Evolutionary conservation across 768 basidiomycete species (phyloP), one percentile per base, ranked within the genome.

Genomic region (Lactarius vividus): DNA sequence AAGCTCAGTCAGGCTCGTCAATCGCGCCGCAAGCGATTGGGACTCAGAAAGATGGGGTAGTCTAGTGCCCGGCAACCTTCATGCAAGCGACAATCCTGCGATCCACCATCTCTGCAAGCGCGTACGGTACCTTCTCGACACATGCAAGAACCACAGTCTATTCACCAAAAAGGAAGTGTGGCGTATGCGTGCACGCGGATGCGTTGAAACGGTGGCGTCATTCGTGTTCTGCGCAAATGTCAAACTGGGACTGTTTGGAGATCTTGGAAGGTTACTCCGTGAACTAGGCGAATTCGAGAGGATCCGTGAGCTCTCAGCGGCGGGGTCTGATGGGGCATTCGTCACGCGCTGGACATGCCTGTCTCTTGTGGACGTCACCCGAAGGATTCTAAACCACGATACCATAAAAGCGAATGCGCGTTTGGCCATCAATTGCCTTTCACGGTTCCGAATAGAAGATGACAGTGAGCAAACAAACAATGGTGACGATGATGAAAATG

Each of bases 261-360:
- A 67, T 18, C 7, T 44, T 8, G 9, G 28, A 28, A 62, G 54
- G 28, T 28, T 40, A 1, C 66, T 67, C 15, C 8, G 23, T 7
- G 57, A 55, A n/a, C 31, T 62, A 13, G 60, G 60, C 31, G 35
- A 18, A 23, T 26, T 35, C 35, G 61, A 66, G 55, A 61, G 28
- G 42, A 44, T 53, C 40, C 15, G n/a, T 6, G 29, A 35, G 1
- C n/a, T 33, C 35, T 28, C 35, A 15, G 39, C 29, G 10, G 2
- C 40, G 1, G 65, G 57, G n/a, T 61, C 44, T 11, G 60, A 66
- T 11, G 31, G 35, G 31, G 39, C 37, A 33, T 66, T 66, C 29
- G 44, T 42, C 7, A 35, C 31, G 31, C 54, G 65, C 28, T 62
- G 18, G 42, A 20, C 2, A 20, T 44, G 20, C 42, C 42, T 44